Evolutionary conservation across 176 grass and related monocot genomes (phyloP).

Genomic region (Elaeis guineensis): DNA sequence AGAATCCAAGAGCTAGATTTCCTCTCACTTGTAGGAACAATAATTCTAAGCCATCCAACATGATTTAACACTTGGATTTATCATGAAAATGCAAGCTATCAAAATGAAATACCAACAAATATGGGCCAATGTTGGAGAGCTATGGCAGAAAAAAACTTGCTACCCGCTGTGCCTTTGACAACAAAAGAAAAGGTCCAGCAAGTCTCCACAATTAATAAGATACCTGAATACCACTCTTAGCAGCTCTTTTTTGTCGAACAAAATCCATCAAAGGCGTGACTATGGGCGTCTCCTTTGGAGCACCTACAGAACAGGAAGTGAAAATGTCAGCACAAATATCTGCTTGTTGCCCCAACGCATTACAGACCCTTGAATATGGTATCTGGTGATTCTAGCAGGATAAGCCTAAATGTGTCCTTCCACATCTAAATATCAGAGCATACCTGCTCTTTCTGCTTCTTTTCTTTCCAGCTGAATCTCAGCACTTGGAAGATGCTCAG

Average conservation of each 20-base stretch:
- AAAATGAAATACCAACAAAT: too few species aligned
- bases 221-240: slow-evolving; percentile 80
- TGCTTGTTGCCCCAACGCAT: background rate
- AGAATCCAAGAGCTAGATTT: too few species aligned
- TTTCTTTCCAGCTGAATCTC: slow-evolving; percentile 98
- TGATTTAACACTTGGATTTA: too few species aligned
- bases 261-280: slow-evolving; percentile 87
- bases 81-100: too few species aligned
- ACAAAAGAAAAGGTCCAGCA: slow-evolving; percentile 3
- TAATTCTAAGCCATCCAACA: too few species aligned
- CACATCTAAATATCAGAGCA: slow-evolving; percentile 14
- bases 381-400: too few species aligned
- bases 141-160: background rate
- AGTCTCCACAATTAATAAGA: slow-evolving; percentile 1
- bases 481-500: slow-evolving; percentile 93
- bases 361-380: too few species aligned
- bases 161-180: background rate
- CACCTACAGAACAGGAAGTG: slow-evolving; percentile 32
- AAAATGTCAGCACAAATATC: background rate
- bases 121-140: too few species aligned
- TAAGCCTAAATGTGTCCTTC: too few species aligned
- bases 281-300: slow-evolving; percentile 75
- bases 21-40: too few species aligned
- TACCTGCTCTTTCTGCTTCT: slow-evolving; percentile 95
- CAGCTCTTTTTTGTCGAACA: slow-evolving; percentile 84